Evolutionary conservation across 1,139 yeast species (phyloP), one percentile per base, ranked within the genome.

Genomic region (Kurtzmaniella quercitrusa): DNA sequence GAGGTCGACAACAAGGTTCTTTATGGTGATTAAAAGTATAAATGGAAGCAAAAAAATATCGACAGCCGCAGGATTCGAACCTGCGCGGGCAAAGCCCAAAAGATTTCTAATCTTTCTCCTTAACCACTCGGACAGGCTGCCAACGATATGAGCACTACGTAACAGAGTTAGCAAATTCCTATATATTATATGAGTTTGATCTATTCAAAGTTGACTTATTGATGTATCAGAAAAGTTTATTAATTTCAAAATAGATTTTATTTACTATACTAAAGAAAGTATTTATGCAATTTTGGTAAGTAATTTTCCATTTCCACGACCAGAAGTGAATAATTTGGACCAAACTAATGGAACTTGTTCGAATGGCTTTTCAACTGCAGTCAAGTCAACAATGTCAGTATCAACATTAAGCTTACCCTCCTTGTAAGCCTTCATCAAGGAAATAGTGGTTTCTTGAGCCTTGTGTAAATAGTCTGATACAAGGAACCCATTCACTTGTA

Each of bases 401-500:
- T 53, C 50, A 16, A 62, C 48, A 23, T 60, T 62, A 44, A 80
- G 53, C 41, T 69, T 65, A 17, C 84, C 84, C 12, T 56, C 51
- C 44, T 65, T 55, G 41, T 74, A 56, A 44, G 63, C 69, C 9
- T 54, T 53, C 9, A 54, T 53, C 40, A 79, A 57, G 20, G 55
- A 61, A 8, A 43, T 46, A 36, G 68, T 50, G n/a, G 70, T 81
- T 44, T 62, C 62, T 3, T 63, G 61, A 52, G 63, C 66, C 37
- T 66, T 54, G 2, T 49, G 52, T 15, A 47, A 46, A 51, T 51
- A 65, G 50, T 78, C 79, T 28, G 57, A 43, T 21, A 76, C 68
- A 42, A 78, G 57, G 49, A 78, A 69, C 16, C 85, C 85, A 45
- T 61, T 61, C 33, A 78, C 68, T 1, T 62, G 64, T 47, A 80